Conservation (phyloP, 305 asterid species). For the Plantago rigida region DNA sequence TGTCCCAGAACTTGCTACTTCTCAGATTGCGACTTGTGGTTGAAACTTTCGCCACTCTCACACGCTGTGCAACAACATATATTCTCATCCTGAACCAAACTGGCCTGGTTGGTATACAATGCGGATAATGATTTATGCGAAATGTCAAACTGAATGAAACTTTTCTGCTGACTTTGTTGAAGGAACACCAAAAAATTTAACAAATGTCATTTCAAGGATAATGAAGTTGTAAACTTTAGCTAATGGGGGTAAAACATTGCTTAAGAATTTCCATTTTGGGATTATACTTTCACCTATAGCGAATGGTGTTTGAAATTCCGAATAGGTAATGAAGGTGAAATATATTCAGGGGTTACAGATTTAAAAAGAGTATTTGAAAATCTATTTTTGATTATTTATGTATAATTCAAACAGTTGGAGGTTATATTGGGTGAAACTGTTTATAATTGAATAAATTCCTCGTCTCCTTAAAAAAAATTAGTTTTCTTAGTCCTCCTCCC, state of each 20-base stretch:
- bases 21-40: constrained; percentile 75
- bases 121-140: constrained; percentile 18
- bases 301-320: not conserved
- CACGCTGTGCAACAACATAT: constrained; percentile 65
- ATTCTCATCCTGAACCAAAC: constrained; percentile 60
- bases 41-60: constrained; percentile 72
- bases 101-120: constrained; percentile 37
- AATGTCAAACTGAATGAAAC: constrained; percentile 3
- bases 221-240: constrained; percentile 1
- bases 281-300: not conserved
- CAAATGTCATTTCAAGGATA: constrained; percentile 12
- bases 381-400: no score
- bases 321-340: not conserved
- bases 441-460: not conserved
- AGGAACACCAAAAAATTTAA: not conserved
- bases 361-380: not conserved
- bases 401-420: no score
- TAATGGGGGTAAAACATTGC: not conserved
- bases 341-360: not conserved
- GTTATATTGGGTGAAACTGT: no score
- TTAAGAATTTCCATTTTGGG: not conserved
- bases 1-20: constrained; percentile 75
- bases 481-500: not conserved
- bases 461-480: not conserved
- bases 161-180: no score